phyloP scores from a whole-genome alignment of 164 flowering plant genomes.

The Tinospora cordifolia region DNA sequence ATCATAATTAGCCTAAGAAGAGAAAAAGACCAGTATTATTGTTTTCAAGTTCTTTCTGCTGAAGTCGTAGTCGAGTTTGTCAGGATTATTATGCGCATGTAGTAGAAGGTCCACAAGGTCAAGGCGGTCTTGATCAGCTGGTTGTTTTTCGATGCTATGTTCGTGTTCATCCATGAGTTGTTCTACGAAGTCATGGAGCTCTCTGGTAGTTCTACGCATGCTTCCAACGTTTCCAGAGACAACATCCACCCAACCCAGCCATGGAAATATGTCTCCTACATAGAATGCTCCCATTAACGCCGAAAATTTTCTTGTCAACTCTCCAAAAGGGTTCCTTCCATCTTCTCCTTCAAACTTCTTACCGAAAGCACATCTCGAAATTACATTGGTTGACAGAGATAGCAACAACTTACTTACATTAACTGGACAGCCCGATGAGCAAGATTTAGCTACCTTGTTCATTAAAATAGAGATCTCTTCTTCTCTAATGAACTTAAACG shows the following conservation, averaged over 20 bases:
- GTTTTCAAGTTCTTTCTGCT: slow-evolving; percentile 4
- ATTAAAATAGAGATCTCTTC: slow-evolving; percentile 6
- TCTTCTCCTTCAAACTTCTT: neutral
- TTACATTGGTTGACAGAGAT: slow-evolving; percentile 2
- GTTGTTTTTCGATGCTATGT: neutral
- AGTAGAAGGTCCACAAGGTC: slow-evolving; percentile 4
- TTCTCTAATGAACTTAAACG: slow-evolving; percentile 4
- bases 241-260: slow-evolving; percentile 10
- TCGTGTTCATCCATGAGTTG: slow-evolving; percentile 10
- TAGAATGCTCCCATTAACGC: neutral
- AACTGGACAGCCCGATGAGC: neutral
- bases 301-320: slow-evolving; percentile 7
- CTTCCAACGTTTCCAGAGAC: slow-evolving; percentile 6
- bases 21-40: neutral
- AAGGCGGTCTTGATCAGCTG: neutral
- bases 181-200: slow-evolving; percentile 10
- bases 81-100: neutral
- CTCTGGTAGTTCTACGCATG: slow-evolving; percentile 2
- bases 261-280: slow-evolving; percentile 11
- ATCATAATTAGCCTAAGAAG: neutral
- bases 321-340: slow-evolving; percentile 4
- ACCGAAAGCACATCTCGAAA: slow-evolving; percentile 9
- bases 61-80: neutral
- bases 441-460: neutral
- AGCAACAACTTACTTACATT: slow-evolving; percentile 3